These are phyloP conservation scores for Leccinum barrowsii DNA, from an alignment of 768 basidiomycete genomes.

Conservation along the genomic window DNA sequence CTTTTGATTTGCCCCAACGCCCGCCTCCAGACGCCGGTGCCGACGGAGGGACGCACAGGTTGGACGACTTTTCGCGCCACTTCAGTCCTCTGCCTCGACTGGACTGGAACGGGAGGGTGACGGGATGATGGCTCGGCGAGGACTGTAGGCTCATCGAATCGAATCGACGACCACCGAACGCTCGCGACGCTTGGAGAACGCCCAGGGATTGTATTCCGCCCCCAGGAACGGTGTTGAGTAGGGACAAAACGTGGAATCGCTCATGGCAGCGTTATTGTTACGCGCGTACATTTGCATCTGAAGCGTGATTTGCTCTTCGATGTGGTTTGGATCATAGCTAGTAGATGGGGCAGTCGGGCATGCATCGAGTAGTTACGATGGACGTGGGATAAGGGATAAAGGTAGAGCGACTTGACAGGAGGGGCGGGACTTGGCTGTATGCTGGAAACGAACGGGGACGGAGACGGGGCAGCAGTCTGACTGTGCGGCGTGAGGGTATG, in stretches of 20 bases:
- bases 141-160: slow-evolving; percentile 56
- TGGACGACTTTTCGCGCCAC: slow-evolving; percentile 39
- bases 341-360: slow-evolving; percentile 39
- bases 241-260: slow-evolving; percentile 76
- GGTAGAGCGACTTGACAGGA: slow-evolving; percentile 71
- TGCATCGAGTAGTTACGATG: slow-evolving; percentile 47
- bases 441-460: slow-evolving; percentile 59
- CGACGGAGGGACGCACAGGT: slow-evolving; percentile 27
- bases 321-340: slow-evolving; percentile 42
- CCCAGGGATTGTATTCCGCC: slow-evolving; percentile 66
- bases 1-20: slow-evolving; percentile 22
- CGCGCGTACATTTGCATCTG: slow-evolving; percentile 80
- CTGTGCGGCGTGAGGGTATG: slow-evolving; percentile 78
- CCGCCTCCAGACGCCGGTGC: neutral
- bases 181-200: slow-evolving; percentile 57
- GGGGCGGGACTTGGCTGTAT: slow-evolving; percentile 52
- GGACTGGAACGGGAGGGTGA: slow-evolving; percentile 46
- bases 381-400: slow-evolving; percentile 73
- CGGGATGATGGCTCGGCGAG: slow-evolving; percentile 32
- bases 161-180: slow-evolving; percentile 42
- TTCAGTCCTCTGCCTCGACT: slow-evolving; percentile 44
- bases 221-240: slow-evolving; percentile 70
- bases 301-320: slow-evolving; percentile 67
- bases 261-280: slow-evolving; percentile 59
- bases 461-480: slow-evolving; percentile 70